Evolutionary conservation across 805 yeast genomes (phyloP).

Genomic region (Candida piceae): DNA sequence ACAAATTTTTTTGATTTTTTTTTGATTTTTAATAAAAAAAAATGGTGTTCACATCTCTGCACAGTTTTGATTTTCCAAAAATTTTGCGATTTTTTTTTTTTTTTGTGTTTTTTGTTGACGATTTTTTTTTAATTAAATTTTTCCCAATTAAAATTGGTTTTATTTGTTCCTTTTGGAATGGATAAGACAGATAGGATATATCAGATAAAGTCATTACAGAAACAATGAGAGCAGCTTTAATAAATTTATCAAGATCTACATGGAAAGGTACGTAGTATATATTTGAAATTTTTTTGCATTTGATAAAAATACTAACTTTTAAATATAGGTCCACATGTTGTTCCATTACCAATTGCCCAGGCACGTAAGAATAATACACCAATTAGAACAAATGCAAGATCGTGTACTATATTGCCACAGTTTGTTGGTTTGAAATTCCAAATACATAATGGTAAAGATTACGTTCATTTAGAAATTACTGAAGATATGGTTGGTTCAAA

Average conservation of each 20-base stretch:
- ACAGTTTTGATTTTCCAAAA: too few species aligned
- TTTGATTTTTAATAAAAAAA: too few species aligned
- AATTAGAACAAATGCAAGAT: conserved; percentile 91
- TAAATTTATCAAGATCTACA: conserved; percentile 45
- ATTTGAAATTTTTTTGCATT: too few species aligned
- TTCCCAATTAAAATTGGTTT: too few species aligned
- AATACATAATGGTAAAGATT: conserved; percentile 93
- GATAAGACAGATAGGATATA: not conserved
- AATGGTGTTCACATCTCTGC: too few species aligned
- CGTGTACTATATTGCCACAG: conserved; percentile 92
- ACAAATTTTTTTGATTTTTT: too few species aligned
- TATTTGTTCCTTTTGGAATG: not conserved
- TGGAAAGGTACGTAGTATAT: conserved; percentile 58
- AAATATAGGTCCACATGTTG: conserved; percentile 74
- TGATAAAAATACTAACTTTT: too few species aligned
- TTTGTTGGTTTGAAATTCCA: conserved; percentile 93
- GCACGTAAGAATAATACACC: conserved; percentile 80
- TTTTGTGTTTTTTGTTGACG: too few species aligned
- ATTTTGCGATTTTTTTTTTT: too few species aligned
- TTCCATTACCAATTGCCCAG: conserved; percentile 87
- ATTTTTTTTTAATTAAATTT: too few species aligned
- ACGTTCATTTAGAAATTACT: conserved; percentile 77
- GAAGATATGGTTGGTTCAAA: conserved; percentile 98
- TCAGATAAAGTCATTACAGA: not conserved
- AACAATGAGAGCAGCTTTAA: conserved; percentile 36